Evolutionary conservation across 805 yeast genomes (phyloP).

Genomic region (Ogataea pignaliae): DNA sequence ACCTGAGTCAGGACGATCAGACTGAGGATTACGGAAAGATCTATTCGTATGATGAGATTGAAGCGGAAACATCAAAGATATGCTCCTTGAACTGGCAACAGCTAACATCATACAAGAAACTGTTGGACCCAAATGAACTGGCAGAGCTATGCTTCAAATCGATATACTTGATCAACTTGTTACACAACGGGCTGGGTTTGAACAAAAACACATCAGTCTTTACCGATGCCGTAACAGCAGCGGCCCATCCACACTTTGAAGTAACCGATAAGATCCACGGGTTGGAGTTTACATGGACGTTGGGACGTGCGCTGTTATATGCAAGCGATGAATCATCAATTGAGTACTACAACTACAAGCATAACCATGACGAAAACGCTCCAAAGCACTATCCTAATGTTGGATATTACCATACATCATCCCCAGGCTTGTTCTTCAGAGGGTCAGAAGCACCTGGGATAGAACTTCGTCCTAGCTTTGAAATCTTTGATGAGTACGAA

Average conservation of each 20-base stretch:
- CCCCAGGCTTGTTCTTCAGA: slow-evolving; percentile 40
- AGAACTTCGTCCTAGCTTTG: slow-evolving; percentile 39
- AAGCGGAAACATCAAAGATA: slow-evolving; percentile 39
- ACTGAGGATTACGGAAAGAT: slow-evolving; percentile 27
- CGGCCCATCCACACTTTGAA: slow-evolving; percentile 24
- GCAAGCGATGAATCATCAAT: slow-evolving; percentile 48
- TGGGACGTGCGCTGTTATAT: slow-evolving; percentile 71
- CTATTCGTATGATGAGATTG: slow-evolving; percentile 44
- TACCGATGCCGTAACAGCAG: slow-evolving; percentile 26
- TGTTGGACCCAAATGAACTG: slow-evolving; percentile 38
- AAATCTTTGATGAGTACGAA: slow-evolving; percentile 16
- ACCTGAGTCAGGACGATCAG: slow-evolving; percentile 23
- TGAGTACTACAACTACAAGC: slow-evolving; percentile 33
- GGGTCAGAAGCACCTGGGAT: slow-evolving; percentile 51
- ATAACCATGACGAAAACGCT: slow-evolving; percentile 8
- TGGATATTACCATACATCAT: slow-evolving; percentile 47
- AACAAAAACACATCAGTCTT: slow-evolving; percentile 43
- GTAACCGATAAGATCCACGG: slow-evolving; percentile 66
- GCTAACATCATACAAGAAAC: slow-evolving; percentile 22
- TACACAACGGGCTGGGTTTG: slow-evolving; percentile 59
- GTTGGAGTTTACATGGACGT: slow-evolving; percentile 86
- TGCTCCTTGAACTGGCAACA: slow-evolving; percentile 41
- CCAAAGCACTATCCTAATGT: slow-evolving; percentile 17
- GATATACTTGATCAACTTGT: slow-evolving; percentile 51
- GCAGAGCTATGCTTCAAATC: slow-evolving; percentile 58